These are phyloP conservation scores for Fusarium begoniae DNA, from an alignment of 2,329 filamentous ascomycete genomes.

Conservation along the genomic window DNA sequence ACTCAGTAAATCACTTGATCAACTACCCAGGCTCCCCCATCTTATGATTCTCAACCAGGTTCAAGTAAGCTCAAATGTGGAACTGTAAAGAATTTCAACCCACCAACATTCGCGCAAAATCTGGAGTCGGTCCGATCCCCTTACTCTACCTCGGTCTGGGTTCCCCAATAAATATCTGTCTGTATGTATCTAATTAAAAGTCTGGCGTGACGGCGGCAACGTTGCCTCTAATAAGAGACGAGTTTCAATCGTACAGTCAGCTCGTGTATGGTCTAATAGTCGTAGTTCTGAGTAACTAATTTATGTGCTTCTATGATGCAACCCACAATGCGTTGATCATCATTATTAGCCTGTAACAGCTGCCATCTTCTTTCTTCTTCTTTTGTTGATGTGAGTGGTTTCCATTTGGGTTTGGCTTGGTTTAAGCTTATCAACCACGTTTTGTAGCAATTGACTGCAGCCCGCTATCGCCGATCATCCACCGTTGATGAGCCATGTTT, in stretches of 20 bases:
- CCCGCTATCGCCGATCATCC: not conserved
- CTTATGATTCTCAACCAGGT: slow-evolving; percentile 6
- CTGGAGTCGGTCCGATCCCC: slow-evolving; percentile 29
- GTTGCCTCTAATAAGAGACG: not conserved
- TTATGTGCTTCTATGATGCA: not conserved
- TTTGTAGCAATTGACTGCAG: not conserved
- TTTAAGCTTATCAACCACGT: slow-evolving; percentile 17
- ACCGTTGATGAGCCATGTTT: not conserved
- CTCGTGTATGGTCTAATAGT: not conserved
- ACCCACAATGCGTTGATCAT: not conserved
- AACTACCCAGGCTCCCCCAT: not conserved
- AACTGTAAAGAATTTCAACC: slow-evolving; percentile 25
- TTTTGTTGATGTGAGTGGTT: not conserved
- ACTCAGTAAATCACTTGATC: not conserved
- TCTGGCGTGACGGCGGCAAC: not conserved
- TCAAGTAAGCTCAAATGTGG: slow-evolving; percentile 25
- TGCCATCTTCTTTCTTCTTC: not conserved
- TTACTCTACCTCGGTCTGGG: slow-evolving; percentile 12
- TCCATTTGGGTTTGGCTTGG: not conserved
- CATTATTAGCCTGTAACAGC: not conserved
- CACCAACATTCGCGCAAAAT: slow-evolving; percentile 17
- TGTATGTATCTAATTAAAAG: not conserved
- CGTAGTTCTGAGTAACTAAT: not conserved
- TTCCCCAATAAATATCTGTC: not conserved
- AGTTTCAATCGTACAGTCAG: not conserved